Evolutionary conservation across 305 asterid genomes (phyloP), one percentile per base, ranked within the genome.

Genomic region (Solanum hybrid): DNA sequence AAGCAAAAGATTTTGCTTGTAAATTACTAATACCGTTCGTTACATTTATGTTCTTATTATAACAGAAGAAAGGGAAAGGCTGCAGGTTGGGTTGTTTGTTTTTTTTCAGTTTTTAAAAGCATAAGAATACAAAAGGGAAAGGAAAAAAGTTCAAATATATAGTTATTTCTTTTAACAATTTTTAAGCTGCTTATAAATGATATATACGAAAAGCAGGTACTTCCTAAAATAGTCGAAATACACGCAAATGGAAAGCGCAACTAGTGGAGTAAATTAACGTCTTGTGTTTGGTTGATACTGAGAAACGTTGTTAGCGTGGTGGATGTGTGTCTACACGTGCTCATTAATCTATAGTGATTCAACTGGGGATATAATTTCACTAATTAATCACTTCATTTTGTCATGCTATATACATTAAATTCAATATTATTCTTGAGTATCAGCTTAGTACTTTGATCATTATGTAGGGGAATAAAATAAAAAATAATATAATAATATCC

Each of bases 251-350:
- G 26, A 77, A 14, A 35, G 7, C 22, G 0, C 7, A 27, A 17
- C 37, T 27, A 27, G 72, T 5, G 22, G 4, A 27, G 73, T 31
- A 45, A 17, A 45, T 45, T 15, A 45, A 82, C 12, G 38, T 45
- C 72, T 45, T 27, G 92, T 90, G 91, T 42, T 73, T 86, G 34
- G 80, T 78, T 75, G 69, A 88, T 37, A 88, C 79, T 85, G 17
- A 85, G 29, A 88, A 32, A 85, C 34, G 36, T 71, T 29, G 64
- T 42, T 3, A 14, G 82, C 69, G 85, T 90, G 92, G 35, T 91
- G 45, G 36, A 72, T 75, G 90, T 87, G 92, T 88, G 94, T 26
- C 77, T 51, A 82, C 90, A 86, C 88, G 91, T 87, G 93, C 87
- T 11, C 73, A 45, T 45, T 82, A 82, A 82, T 82, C 10, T 38